phyloP scores from a whole-genome alignment of 2,329 filamentous ascomycete species.

The Fusarium napiforme region DNA sequence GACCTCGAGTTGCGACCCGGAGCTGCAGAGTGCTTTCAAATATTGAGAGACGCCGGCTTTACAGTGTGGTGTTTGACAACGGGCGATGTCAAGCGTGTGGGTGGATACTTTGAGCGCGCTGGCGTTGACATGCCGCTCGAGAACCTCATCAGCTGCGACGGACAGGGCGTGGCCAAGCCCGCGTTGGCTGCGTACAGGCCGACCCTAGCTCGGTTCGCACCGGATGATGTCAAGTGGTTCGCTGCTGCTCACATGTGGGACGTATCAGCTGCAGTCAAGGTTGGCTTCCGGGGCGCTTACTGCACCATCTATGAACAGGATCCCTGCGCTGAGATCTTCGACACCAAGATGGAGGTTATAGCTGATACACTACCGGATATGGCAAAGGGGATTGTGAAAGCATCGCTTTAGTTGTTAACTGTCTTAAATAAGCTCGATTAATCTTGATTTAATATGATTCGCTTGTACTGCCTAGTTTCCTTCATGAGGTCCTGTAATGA shows the following conservation, averaged over 20 bases:
- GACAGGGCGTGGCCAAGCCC: slow-evolving; percentile 34
- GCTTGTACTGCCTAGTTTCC: background rate
- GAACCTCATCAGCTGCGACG: slow-evolving; percentile 64
- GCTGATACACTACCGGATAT: slow-evolving; percentile 1
- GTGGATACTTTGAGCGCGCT: slow-evolving; percentile 61
- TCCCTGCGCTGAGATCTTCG: slow-evolving; percentile 3
- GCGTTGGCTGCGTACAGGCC: slow-evolving; percentile 59
- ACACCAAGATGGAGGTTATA: background rate
- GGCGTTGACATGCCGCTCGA: slow-evolving; percentile 61
- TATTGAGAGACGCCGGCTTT: slow-evolving; percentile 38
- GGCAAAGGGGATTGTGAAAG: background rate
- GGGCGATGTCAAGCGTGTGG: slow-evolving; percentile 60
- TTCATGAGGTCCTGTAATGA: background rate
- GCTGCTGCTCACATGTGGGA: slow-evolving; percentile 71
- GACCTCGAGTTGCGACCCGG: background rate
- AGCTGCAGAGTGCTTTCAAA: background rate
- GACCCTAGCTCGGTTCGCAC: slow-evolving; percentile 35
- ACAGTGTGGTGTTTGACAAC: slow-evolving; percentile 66
- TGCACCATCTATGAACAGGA: slow-evolving; percentile 8
- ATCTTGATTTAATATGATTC: too few relatives aligned
- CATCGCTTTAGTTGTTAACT: background rate
- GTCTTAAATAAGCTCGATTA: background rate
- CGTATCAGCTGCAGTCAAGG: slow-evolving; percentile 58
- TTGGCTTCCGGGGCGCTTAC: slow-evolving; percentile 8
- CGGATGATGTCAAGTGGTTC: slow-evolving; percentile 61